Conservation (phyloP, 306 rosid species). For the Citrullus mucosospermus region DNA sequence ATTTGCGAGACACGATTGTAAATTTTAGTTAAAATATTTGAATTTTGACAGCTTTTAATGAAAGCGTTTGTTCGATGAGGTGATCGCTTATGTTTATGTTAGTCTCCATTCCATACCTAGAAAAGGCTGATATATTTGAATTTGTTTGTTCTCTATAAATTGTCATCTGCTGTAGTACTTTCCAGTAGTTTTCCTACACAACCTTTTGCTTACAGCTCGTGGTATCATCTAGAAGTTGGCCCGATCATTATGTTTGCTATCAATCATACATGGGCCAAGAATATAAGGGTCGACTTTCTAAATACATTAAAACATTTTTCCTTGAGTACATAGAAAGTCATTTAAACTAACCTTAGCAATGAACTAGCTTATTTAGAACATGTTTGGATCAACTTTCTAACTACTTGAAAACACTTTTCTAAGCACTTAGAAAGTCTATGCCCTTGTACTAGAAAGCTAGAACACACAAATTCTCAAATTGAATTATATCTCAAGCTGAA, state of each 20-base stretch:
- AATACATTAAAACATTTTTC: too few species aligned
- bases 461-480: background rate
- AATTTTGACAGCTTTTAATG: constrained; percentile 7
- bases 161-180: background rate
- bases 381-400: too few species aligned
- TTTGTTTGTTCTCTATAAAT: background rate
- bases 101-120: background rate
- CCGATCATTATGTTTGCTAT: background rate
- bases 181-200: background rate
- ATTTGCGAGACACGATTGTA: background rate
- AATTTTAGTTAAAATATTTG: background rate
- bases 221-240: background rate
- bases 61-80: background rate
- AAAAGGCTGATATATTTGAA: background rate
- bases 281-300: background rate
- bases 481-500: background rate
- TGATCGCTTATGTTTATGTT: background rate
- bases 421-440: too few species aligned
- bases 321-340: background rate
- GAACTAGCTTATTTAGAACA: too few species aligned
- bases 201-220: background rate
- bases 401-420: too few species aligned
- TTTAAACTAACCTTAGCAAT: too few species aligned
- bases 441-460: background rate
- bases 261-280: background rate